A percentile compares a stretch with the other conserved stretches of the same genome.
phyloP scores from a whole-genome alignment of 345 rosid species.

The Eucalyptus erythrocorys region DNA sequence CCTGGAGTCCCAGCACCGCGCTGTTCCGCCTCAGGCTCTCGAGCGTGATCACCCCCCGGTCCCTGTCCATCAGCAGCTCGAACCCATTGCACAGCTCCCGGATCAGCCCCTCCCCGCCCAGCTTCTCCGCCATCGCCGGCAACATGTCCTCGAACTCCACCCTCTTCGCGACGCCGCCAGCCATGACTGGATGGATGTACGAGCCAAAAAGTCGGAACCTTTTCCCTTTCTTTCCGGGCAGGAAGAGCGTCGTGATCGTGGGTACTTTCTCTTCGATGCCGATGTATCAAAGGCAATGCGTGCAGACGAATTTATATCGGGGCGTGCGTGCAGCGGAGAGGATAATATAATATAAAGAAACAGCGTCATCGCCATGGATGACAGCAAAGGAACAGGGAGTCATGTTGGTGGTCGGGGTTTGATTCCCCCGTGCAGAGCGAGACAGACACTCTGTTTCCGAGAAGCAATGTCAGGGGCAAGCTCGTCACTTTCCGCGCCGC shows the following conservation, averaged over 20 bases:
- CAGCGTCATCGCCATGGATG: neutral
- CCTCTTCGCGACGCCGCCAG: slow-evolving; percentile 5
- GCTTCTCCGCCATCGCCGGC: slow-evolving; percentile 46
- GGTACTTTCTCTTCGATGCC: neutral
- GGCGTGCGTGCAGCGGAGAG: neutral
- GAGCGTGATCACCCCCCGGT: slow-evolving; percentile 26
- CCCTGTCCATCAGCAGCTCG: slow-evolving; percentile 35
- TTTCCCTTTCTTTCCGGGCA: neutral
- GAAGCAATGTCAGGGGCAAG: slow-evolving; percentile 6
- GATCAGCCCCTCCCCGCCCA: slow-evolving; percentile 43
- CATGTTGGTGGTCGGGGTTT: neutral
- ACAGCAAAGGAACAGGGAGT: slow-evolving; percentile 17
- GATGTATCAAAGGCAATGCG: neutral
- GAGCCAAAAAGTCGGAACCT: neutral
- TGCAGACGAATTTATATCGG: neutral
- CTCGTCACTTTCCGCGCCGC: neutral
- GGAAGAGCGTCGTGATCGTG: neutral
- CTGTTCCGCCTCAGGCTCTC: slow-evolving; percentile 42
- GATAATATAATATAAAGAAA: neutral
- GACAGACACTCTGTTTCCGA: neutral
- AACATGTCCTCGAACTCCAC: slow-evolving; percentile 30
- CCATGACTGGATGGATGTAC: neutral
- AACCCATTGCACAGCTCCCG: slow-evolving; percentile 44
- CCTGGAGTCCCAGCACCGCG: slow-evolving; percentile 23
- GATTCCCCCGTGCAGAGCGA: neutral